phyloP scores from a whole-genome alignment of 164 flowering plant genomes.

The Magnolia changhungtana region DNA sequence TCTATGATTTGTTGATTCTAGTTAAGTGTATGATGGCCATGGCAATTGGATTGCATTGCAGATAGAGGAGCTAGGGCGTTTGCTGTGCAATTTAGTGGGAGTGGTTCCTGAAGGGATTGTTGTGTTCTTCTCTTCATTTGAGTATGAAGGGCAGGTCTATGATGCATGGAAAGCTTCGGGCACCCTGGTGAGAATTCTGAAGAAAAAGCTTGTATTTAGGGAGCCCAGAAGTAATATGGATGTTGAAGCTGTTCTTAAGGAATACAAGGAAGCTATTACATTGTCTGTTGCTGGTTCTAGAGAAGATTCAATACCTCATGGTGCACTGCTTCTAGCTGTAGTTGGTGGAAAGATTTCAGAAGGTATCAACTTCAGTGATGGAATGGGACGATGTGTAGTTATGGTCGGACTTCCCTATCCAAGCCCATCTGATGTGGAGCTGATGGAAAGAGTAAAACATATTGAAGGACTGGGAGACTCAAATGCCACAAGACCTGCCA shows the following conservation, averaged over 20 bases:
- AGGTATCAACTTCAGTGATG: slow-evolving; percentile 97
- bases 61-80: slow-evolving; percentile 86
- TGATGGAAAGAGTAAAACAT: slow-evolving; percentile 83
- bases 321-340: slow-evolving; percentile 85
- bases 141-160: slow-evolving; percentile 73
- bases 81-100: slow-evolving; percentile 72
- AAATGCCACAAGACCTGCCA: slow-evolving; percentile 10
- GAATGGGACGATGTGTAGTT: slow-evolving; percentile 91
- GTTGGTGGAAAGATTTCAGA: slow-evolving; percentile 98
- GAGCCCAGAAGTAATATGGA: slow-evolving; percentile 80
- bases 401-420: slow-evolving; percentile 99
- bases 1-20: background rate
- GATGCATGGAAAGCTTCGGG: slow-evolving; percentile 77
- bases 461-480: slow-evolving; percentile 64
- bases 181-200: slow-evolving; percentile 69
- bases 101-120: slow-evolving; percentile 92
- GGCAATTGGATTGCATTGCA: slow-evolving; percentile 30
- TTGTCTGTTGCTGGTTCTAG: slow-evolving; percentile 21
- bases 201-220: slow-evolving; percentile 75
- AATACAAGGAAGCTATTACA: slow-evolving; percentile 66
- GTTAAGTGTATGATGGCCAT: background rate
- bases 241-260: slow-evolving; percentile 65
- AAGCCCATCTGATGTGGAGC: slow-evolving; percentile 80
- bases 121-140: slow-evolving; percentile 94
- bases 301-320: slow-evolving; percentile 35